Conservation (phyloP, 192 early-diverging fungal genomes). For the Irineochytrium annulatum region DNA sequence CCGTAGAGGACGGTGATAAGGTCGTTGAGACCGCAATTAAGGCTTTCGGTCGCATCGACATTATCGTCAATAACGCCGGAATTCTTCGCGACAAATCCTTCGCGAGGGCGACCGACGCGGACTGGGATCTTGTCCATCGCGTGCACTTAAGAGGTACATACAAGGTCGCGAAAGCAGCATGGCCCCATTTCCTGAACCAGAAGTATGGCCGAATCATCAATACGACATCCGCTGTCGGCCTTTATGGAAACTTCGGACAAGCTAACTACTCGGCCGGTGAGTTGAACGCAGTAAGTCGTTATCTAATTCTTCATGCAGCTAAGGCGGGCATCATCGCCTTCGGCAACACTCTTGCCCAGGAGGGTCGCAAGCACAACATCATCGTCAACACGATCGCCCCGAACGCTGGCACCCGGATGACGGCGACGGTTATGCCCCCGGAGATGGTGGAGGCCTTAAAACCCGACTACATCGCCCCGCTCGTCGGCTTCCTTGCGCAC, state of each 20-base stretch:
- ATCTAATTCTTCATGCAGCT: no score
- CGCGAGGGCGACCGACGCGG: constrained; percentile 78
- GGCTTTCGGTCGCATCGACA: constrained; percentile 59
- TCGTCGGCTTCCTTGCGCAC: constrained; percentile 91
- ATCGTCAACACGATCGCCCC: constrained; percentile 92
- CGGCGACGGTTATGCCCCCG: constrained; percentile 91
- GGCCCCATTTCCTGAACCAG: constrained; percentile 91
- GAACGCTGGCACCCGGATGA: constrained; percentile 96
- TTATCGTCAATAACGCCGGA: constrained; percentile 96
- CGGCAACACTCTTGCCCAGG: constrained; percentile 83
- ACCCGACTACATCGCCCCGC: constrained; percentile 94
- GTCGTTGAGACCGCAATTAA: constrained; percentile 87
- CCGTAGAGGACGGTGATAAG: constrained; percentile 95
- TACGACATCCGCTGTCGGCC: constrained; percentile 88
- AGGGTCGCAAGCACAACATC: constrained; percentile 90
- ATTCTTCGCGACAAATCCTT: constrained; percentile 96
- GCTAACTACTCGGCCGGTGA: constrained; percentile 83
- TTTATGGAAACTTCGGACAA: constrained; percentile 88
- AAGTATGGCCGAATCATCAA: constrained; percentile 95
- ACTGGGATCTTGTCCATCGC: constrained; percentile 91
- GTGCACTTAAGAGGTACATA: constrained; percentile 92
- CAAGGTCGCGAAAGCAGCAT: constrained; percentile 93
- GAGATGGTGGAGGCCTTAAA: constrained; percentile 93
- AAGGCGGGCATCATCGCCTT: constrained; percentile 90
- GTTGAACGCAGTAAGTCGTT: no score